A percentile compares a stretch with the other conserved stretches of the same genome.
phyloP scores from a whole-genome alignment of 768 basidiomycete genomes.

The Pholiota conissans region DNA sequence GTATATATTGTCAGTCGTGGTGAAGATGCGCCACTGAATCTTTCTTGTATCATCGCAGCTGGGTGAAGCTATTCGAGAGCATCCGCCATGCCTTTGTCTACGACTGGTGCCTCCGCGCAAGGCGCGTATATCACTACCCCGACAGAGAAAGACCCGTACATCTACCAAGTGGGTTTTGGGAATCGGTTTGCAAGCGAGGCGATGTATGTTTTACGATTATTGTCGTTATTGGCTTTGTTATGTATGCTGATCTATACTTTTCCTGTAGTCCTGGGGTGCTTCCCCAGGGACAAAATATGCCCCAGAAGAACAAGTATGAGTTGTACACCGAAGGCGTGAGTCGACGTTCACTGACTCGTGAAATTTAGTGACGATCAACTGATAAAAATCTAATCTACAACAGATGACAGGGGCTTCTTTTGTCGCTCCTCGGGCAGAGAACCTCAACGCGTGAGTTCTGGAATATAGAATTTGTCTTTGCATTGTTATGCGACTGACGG shows the following conservation, averaged over 20 bases:
- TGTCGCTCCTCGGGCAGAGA: conserved; percentile 55
- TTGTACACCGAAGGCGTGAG: conserved; percentile 60
- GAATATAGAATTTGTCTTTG: not conserved
- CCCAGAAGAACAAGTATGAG: conserved; percentile 63
- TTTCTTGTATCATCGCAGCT: not conserved
- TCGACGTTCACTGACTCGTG: too few relatives aligned
- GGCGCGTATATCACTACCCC: conserved; percentile 36
- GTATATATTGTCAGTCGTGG: conserved; percentile 7
- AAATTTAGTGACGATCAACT: not conserved
- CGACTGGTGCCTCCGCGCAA: conserved; percentile 40
- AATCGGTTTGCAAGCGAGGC: conserved; percentile 58
- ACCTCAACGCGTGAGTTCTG: conserved; percentile 45
- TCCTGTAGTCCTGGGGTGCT: conserved; percentile 50
- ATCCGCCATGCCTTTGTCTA: conserved; percentile 23
- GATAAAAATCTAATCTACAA: not conserved
- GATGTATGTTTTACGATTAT: conserved; percentile 35
- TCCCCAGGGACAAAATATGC: conserved; percentile 59
- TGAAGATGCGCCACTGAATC: not conserved
- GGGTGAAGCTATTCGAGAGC: not conserved
- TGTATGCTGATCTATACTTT: not conserved
- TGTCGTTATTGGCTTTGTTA: not conserved
- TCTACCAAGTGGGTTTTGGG: conserved; percentile 59
- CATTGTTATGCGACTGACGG: not conserved
- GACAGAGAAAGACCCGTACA: conserved; percentile 49
- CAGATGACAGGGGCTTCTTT: conserved; percentile 65